Percentiles rank a stretch among this genome's conserved stretches.
phyloP scores from a whole-genome alignment of 2,329 filamentous ascomycete species.

The Penicillium sp. region DNA sequence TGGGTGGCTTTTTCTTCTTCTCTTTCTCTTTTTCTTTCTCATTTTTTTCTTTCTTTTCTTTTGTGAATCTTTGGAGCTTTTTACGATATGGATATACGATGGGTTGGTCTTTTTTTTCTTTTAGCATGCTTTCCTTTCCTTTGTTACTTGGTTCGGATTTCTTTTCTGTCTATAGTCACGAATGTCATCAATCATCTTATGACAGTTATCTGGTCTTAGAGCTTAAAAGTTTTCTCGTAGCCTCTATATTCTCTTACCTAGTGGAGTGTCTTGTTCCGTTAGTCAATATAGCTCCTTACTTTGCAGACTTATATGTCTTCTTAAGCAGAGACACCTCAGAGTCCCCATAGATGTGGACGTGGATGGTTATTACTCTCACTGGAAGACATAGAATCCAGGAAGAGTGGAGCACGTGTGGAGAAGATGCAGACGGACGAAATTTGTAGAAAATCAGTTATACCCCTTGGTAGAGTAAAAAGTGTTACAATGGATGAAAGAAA shows the following conservation, averaged over 20 bases:
- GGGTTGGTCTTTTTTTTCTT: constrained; percentile 7
- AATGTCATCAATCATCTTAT: constrained; percentile 8
- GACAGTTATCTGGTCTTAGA: background rate
- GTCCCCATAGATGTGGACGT: no score
- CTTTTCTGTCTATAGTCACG: constrained; percentile 22
- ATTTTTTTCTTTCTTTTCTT: background rate
- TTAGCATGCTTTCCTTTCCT: constrained; percentile 13
- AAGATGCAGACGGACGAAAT: background rate
- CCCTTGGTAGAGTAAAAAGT: background rate
- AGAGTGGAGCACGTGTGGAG: background rate
- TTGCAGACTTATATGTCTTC: no score
- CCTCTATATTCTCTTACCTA: no score
- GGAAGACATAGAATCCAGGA: background rate
- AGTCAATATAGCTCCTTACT: no score
- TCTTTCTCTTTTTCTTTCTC: constrained; percentile 10
- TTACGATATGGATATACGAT: constrained; percentile 16
- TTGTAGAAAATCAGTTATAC: background rate
- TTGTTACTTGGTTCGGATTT: constrained; percentile 13
- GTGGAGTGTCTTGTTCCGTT: no score
- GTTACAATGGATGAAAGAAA: background rate
- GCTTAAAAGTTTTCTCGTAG: no score
- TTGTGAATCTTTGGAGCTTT: constrained; percentile 9
- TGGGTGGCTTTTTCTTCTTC: constrained; percentile 10
- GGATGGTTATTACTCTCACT: background rate
- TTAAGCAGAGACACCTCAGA: no score